These are phyloP conservation scores for Arabidopsis lyrata DNA, from an alignment of 441 rosid species.

Conservation along the genomic window DNA sequence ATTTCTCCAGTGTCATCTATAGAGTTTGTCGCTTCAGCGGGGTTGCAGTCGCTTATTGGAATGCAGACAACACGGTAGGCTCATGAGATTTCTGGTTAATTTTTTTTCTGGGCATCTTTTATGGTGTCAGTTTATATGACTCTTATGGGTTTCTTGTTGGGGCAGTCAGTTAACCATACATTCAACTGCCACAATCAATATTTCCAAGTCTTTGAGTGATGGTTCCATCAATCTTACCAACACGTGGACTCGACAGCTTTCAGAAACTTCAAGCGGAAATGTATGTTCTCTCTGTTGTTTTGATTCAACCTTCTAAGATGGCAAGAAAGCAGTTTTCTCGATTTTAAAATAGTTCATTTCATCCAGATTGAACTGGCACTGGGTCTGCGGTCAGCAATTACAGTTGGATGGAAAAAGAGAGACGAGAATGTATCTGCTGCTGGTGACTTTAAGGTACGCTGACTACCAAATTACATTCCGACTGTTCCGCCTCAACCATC, in stretches of 20 bases:
- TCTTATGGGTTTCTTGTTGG: constrained; percentile 32
- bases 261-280: constrained; percentile 84
- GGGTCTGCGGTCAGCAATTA: constrained; percentile 78
- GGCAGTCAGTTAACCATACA: constrained; percentile 79
- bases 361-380: constrained; percentile 78
- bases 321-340: constrained; percentile 26
- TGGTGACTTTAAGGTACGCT: constrained; percentile 76
- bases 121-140: background rate
- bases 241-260: constrained; percentile 92
- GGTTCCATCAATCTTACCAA: constrained; percentile 93
- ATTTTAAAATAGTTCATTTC: constrained; percentile 30
- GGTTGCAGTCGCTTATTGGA: constrained; percentile 76
- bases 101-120: constrained; percentile 12
- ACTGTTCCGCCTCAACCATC: constrained; percentile 15
- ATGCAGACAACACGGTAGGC: constrained; percentile 79
- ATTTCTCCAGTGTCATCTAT: constrained; percentile 79
- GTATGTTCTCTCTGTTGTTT: constrained; percentile 55
- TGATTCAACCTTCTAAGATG: constrained; percentile 7
- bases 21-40: constrained; percentile 81
- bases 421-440: constrained; percentile 75
- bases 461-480: constrained; percentile 1
- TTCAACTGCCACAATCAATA: constrained; percentile 78
- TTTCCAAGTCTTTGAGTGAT: constrained; percentile 82
- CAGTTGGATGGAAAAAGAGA: constrained; percentile 89
- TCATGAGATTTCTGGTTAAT: constrained; percentile 26